These are phyloP conservation scores for Botryotinia convoluta DNA, from an alignment of 2,329 filamentous ascomycete genomes.

Conservation along the genomic window DNA sequence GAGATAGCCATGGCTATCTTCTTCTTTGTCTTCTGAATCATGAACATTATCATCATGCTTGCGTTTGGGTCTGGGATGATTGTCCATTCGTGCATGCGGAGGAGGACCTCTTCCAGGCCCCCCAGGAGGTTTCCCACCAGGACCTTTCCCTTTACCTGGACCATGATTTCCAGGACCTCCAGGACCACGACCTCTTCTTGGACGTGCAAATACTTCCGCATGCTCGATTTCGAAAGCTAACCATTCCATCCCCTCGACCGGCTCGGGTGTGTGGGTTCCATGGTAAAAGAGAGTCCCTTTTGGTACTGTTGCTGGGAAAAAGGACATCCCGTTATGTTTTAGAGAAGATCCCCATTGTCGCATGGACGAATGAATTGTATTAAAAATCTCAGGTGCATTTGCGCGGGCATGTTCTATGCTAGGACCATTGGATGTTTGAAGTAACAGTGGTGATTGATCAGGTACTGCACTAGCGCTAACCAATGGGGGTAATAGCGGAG, in stretches of 20 bases:
- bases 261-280: slow-evolving; percentile 48
- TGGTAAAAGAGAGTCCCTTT: slow-evolving; percentile 66
- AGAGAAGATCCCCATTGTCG: slow-evolving; percentile 72
- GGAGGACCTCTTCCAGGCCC: slow-evolving; percentile 16
- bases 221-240: slow-evolving; percentile 77
- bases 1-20: slow-evolving; percentile 52
- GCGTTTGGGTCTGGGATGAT: neutral
- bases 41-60: neutral
- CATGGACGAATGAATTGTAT: slow-evolving; percentile 67
- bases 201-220: slow-evolving; percentile 59
- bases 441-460: neutral
- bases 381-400: slow-evolving; percentile 68
- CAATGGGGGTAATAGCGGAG: slow-evolving; percentile 2
- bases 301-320: slow-evolving; percentile 65
- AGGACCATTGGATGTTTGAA: neutral
- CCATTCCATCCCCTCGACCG: slow-evolving; percentile 61
- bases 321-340: slow-evolving; percentile 73
- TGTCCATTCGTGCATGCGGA: neutral
- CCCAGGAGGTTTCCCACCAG: neutral
- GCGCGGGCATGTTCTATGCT: slow-evolving; percentile 21
- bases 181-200: slow-evolving; percentile 18
- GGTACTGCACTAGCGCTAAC: neutral
- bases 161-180: slow-evolving; percentile 20
- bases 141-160: slow-evolving; percentile 9
- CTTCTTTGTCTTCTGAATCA: neutral